These are phyloP conservation scores for Aspergillus clavatus DNA, from an alignment of 2,329 filamentous ascomycete species.

Conservation along the genomic window DNA sequence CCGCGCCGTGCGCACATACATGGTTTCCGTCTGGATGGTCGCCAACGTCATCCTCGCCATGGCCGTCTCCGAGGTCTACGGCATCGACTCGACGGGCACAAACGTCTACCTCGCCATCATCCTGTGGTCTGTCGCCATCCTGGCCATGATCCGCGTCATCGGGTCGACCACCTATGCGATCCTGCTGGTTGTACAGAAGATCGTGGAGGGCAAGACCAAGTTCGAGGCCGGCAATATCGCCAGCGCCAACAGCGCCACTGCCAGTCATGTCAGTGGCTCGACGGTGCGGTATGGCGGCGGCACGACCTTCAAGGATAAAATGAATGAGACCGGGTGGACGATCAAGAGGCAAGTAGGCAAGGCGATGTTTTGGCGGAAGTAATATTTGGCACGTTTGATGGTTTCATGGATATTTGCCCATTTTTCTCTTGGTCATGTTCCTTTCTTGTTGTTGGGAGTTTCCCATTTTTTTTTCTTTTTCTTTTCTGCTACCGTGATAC, in stretches of 20 bases:
- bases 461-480: constrained; percentile 7
- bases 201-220: constrained; percentile 81
- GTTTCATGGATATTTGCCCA: too few relatives aligned
- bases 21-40: constrained; percentile 93
- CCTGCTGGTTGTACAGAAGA: constrained; percentile 75
- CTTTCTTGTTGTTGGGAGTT: constrained; percentile 5
- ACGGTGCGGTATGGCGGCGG: constrained; percentile 29
- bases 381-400: constrained; percentile 8
- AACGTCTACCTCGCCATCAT: constrained; percentile 94
- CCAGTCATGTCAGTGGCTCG: constrained; percentile 17
- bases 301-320: constrained; percentile 31
- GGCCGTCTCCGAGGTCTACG: constrained; percentile 84
- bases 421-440: not conserved
- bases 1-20: constrained; percentile 93
- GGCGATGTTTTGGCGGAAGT: constrained; percentile 40
- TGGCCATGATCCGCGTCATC: constrained; percentile 83
- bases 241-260: constrained; percentile 19
- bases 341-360: constrained; percentile 30
- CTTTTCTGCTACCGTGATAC: constrained; percentile 13
- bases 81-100: constrained; percentile 62
- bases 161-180: constrained; percentile 77
- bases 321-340: constrained; percentile 34
- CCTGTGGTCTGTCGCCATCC: constrained; percentile 79
- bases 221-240: constrained; percentile 37
- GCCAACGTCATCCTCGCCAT: constrained; percentile 90